Evolutionary conservation across 2,329 filamentous ascomycete species (phyloP).

Genomic region (Alternaria hordeiaustralica): DNA sequence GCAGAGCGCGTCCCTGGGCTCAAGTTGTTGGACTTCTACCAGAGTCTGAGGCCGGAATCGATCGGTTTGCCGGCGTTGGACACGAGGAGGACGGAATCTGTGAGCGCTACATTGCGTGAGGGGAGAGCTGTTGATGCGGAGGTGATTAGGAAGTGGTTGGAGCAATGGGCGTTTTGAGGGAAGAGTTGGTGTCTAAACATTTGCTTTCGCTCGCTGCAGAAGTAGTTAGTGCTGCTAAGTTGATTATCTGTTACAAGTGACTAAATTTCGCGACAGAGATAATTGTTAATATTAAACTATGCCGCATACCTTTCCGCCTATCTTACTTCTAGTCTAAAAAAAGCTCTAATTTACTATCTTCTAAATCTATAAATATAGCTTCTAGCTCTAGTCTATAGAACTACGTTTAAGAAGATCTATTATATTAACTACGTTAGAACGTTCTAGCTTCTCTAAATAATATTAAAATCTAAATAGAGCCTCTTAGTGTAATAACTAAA

Average conservation of each 20-base stretch:
- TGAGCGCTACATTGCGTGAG: neutral
- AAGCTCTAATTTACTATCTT: neutral
- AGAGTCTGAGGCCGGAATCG: neutral
- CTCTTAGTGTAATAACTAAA: too few species aligned
- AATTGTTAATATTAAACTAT: fast-evolving
- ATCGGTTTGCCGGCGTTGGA: neutral
- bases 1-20: slow-evolving; percentile 1
- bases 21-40: slow-evolving; percentile 3
- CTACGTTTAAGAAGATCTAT: too few species aligned
- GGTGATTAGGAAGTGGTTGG: neutral
- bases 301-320: neutral
- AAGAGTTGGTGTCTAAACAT: neutral
- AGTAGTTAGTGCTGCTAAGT: neutral
- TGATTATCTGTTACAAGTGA: neutral
- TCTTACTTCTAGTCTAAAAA: too few species aligned
- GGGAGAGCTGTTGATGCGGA: neutral
- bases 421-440: too few species aligned
- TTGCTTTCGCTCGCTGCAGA: neutral
- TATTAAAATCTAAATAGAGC: too few species aligned
- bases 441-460: too few species aligned
- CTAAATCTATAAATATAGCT: too few species aligned
- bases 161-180: neutral
- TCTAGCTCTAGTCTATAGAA: too few species aligned
- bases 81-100: neutral
- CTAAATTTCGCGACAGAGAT: neutral